Base-by-base conservation (phyloP, 2,329 filamentous ascomycete species). In the Penicillium janthinellum region DNA sequence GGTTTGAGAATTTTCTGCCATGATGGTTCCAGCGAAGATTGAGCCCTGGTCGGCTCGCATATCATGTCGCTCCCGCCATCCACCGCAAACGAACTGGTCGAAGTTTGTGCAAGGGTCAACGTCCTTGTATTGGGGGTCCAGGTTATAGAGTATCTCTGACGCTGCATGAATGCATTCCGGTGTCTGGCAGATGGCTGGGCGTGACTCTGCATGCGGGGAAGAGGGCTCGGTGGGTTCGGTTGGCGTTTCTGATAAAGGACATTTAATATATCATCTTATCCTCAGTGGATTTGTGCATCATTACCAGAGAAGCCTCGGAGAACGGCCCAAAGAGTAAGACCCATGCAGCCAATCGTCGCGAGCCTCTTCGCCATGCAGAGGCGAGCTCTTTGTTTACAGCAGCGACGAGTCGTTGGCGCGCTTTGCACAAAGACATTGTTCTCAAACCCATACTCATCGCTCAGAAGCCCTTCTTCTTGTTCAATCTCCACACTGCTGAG, bases 101-200 rank as follows among this genome's bases (percentile, higher is more conserved):
- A 91, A 91, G 68, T 90, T 76, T n/a, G 80, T 83, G 67, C 89
- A 91, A 1, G 89, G 84, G 69, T 91, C 87, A 41, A 91, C 77
- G 2, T 84, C 74, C 60, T 84, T 79, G 72, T 89, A 87, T 53
- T 86, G 78, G 7, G 86, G 83, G 15, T 86, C 84, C 14, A 89
- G 75, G 60, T 86, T 88, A 63, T 86, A 83, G 8, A 88, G 79
- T 41, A 89, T 82, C 63, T 84, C 82, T 12, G 85, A 86, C 4
- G 86, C 82, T 12, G 86, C 86, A 67, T 88, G 84, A 12, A 89
- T 79, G 70, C 87, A 90, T 61, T 84, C 83, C 44, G 86, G 82
- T 10, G 86, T 84, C 50, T 82, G 70, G 70, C 87, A 89, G 25
- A 84, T 62, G 31, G 57, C 42, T 8, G 67, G 54, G 14, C 65